phyloP scores from a whole-genome alignment of 2,329 filamentous ascomycete species.

The Aspergillus niger region DNA sequence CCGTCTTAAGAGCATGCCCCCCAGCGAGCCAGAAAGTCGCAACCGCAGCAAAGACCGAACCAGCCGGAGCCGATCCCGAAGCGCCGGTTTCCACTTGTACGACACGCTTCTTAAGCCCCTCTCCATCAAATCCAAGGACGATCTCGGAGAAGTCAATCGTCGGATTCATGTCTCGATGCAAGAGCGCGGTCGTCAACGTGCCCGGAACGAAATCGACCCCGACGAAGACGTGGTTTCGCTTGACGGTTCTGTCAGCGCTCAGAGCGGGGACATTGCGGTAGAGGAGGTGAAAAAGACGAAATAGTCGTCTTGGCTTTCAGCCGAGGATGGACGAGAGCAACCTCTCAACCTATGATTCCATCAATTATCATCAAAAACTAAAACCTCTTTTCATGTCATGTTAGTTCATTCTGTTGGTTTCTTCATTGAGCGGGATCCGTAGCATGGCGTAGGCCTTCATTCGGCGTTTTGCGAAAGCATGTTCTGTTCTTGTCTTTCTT shows the following conservation, averaged over 20 bases:
- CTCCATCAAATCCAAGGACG: slow-evolving; percentile 19
- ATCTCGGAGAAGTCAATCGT: slow-evolving; percentile 19
- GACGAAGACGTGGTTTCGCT: slow-evolving; percentile 12
- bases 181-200: slow-evolving; percentile 22
- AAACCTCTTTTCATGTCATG: not conserved
- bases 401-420: not conserved
- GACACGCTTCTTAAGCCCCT: slow-evolving; percentile 20
- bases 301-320: not conserved
- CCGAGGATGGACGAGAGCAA: too few species aligned
- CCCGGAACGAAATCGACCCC: slow-evolving; percentile 18
- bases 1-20: slow-evolving; percentile 27
- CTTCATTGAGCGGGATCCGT: not conserved
- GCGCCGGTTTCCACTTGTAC: slow-evolving; percentile 13
- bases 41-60: slow-evolving; percentile 17
- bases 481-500: too few species aligned
- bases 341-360: not conserved
- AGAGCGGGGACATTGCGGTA: not conserved
- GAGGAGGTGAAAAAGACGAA: slow-evolving; percentile 13
- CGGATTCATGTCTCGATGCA: slow-evolving; percentile 24
- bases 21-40: slow-evolving; percentile 17
- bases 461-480: not conserved
- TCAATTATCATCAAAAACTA: not conserved
- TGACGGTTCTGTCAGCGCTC: slow-evolving; percentile 3
- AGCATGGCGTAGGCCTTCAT: not conserved
- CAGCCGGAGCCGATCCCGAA: slow-evolving; percentile 19